A percentile compares a stretch with the other conserved stretches of the same genome.
phyloP scores from a whole-genome alignment of 139 green algal genomes.

The Picochlorum costavermella region DNA sequence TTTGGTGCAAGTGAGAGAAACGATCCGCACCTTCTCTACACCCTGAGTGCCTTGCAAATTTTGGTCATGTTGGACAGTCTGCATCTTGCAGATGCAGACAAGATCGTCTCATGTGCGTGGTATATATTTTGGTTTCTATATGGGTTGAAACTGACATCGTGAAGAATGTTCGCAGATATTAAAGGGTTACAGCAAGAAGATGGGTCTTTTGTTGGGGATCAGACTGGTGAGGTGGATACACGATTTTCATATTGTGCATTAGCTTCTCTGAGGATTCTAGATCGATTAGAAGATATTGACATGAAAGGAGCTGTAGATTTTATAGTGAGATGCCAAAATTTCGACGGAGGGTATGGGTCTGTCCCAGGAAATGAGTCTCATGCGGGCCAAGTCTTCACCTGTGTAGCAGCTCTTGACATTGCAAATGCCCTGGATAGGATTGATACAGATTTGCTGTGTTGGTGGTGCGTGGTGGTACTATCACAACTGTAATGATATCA shows the following conservation, averaged over 20 bases:
- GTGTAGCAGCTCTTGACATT: slow-evolving; percentile 80
- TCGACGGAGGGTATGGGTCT: slow-evolving; percentile 94
- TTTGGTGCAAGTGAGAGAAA: slow-evolving; percentile 82
- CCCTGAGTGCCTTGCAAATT: slow-evolving; percentile 91
- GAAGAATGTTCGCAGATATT: slow-evolving; percentile 48
- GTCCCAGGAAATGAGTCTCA: slow-evolving; percentile 74
- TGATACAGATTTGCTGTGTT: slow-evolving; percentile 83
- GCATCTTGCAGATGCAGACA: slow-evolving; percentile 61
- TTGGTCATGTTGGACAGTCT: slow-evolving; percentile 76
- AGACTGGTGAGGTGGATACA: slow-evolving; percentile 96
- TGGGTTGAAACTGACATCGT: neutral
- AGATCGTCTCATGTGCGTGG: slow-evolving; percentile 55
- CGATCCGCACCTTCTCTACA: slow-evolving; percentile 94
- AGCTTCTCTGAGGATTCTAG: slow-evolving; percentile 54
- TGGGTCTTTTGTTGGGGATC: slow-evolving; percentile 88
- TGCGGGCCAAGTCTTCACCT: slow-evolving; percentile 84
- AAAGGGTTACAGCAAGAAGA: slow-evolving; percentile 71
- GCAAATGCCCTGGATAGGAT: slow-evolving; percentile 60
- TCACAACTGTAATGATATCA: neutral
- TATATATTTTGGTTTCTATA: neutral
- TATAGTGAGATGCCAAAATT: slow-evolving; percentile 85
- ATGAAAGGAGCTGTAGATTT: slow-evolving; percentile 63
- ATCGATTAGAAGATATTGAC: slow-evolving; percentile 51
- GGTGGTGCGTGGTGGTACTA: slow-evolving; percentile 69
- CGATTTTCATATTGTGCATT: slow-evolving; percentile 94